Base-by-base conservation (phyloP, 768 basidiomycete genomes). In the Calocera viscosa region DNA sequence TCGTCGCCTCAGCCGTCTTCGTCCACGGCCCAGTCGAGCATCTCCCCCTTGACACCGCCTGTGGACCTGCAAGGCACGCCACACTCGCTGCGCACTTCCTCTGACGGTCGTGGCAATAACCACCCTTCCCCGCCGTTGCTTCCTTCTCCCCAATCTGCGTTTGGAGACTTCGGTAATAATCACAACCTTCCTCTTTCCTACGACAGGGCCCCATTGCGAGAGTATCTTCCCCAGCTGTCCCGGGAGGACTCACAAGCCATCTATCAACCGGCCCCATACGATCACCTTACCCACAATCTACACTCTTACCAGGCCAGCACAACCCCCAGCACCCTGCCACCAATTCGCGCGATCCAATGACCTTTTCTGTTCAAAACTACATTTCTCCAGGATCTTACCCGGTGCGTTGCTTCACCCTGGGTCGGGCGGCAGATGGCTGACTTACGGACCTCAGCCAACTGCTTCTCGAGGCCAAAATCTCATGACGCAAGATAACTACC, bases 1-100 rank as follows among this genome's bases (percentile, higher is more conserved):
- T 24, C 68, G 32, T 67, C 69, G 65, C 68, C 69, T 12, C 65
- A 66, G 33, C 65, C 64, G 63, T 70, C 69, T 19, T 41, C 65
- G 32, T 41, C 49, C 1, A 63, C 67, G 49, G 63, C 64, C 33
- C 65, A 67, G 35, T 70, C 69, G 53, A 68, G 63, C 43, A 63
- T 68, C 24, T 70, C 69, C 53, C 53, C 53, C 22, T 60, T 60
- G 30, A 60, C 53, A 11, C 30, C 53, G 11, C 30, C 53, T 22
- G 53, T 14, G 53, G 53, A 60, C 53, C 26, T 60, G 30, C 26
- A 60, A 60, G 30, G 53, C 53, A 60, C 53, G 53, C 30, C 53
- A 32, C 53, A 60, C 7, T 60, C 53, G 14, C 24, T 60, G 53
- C 53, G 26, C 11, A 32, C 53, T 16, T 60, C 53, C 30, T 60